Conservation (phyloP, 2,329 filamentous ascomycete genomes). For the Mycogone perniciosa region DNA sequence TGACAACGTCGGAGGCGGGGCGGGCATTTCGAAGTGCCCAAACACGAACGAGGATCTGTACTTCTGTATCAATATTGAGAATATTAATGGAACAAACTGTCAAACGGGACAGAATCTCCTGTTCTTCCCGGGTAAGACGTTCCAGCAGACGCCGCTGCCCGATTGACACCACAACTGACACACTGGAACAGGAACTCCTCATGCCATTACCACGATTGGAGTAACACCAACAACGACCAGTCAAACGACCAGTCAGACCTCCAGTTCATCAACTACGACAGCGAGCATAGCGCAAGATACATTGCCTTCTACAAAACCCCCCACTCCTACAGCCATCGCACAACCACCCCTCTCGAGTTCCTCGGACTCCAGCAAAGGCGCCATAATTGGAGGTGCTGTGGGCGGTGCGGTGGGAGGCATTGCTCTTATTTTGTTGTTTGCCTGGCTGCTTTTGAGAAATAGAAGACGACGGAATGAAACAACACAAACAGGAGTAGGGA, state of each 20-base stretch:
- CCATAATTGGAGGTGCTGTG: constrained; percentile 1
- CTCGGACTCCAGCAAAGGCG: neutral
- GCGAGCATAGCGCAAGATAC: neutral
- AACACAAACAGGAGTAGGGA: too few species aligned
- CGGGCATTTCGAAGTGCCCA: constrained; percentile 5
- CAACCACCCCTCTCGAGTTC: neutral
- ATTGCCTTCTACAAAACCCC: neutral
- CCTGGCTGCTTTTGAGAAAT: neutral
- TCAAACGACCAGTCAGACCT: neutral
- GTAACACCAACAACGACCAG: neutral
- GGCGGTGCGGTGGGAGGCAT: neutral
- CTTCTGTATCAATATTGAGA: neutral
- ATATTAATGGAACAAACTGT: constrained; percentile 1
- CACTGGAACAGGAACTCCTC: neutral
- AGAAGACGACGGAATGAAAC: too few species aligned
- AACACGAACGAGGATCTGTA: constrained; percentile 1
- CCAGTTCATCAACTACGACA: neutral
- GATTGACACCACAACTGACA: neutral
- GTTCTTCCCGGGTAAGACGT: constrained; percentile 4
- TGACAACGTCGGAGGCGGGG: neutral
- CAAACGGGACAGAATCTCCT: neutral
- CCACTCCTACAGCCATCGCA: neutral
- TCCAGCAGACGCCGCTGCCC: neutral
- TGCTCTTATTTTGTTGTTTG: neutral
- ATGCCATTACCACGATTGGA: neutral